phyloP scores from a whole-genome alignment of 805 yeast species.

The Zygotorulaspora chibaensis region DNA sequence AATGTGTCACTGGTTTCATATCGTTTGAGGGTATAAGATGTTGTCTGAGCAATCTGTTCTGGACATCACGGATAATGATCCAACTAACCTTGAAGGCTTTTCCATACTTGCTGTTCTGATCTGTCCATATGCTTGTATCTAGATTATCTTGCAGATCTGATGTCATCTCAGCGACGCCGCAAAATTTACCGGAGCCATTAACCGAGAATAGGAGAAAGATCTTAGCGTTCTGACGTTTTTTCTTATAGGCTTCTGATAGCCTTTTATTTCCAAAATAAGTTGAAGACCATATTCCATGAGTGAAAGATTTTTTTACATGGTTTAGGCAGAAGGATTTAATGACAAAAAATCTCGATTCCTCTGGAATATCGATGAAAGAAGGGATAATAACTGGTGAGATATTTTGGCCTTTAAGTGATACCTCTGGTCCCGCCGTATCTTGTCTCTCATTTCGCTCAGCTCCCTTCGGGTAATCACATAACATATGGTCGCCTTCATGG shows the following conservation, averaged over 20 bases:
- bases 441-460: background rate
- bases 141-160: conserved; percentile 29
- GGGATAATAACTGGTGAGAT: conserved; percentile 20
- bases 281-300: conserved; percentile 54
- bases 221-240: conserved; percentile 23
- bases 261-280: conserved; percentile 54
- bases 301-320: conserved; percentile 48
- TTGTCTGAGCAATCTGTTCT: conserved; percentile 45
- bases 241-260: conserved; percentile 41
- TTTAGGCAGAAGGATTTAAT: conserved; percentile 50
- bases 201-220: conserved; percentile 54
- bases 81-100: conserved; percentile 53
- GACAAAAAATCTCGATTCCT: conserved; percentile 42
- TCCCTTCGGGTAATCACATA: background rate
- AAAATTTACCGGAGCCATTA: conserved; percentile 52
- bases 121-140: conserved; percentile 45
- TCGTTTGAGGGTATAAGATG: conserved; percentile 45
- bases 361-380: conserved; percentile 31
- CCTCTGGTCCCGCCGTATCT: background rate
- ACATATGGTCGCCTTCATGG: background rate
- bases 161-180: conserved; percentile 56
- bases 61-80: conserved; percentile 48
- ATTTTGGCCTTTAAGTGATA: conserved; percentile 1
- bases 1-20: conserved; percentile 49
- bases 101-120: conserved; percentile 42